These are phyloP conservation scores for Candida nonsorbophila DNA, from an alignment of 805 yeast genomes.

Conservation along the genomic window DNA sequence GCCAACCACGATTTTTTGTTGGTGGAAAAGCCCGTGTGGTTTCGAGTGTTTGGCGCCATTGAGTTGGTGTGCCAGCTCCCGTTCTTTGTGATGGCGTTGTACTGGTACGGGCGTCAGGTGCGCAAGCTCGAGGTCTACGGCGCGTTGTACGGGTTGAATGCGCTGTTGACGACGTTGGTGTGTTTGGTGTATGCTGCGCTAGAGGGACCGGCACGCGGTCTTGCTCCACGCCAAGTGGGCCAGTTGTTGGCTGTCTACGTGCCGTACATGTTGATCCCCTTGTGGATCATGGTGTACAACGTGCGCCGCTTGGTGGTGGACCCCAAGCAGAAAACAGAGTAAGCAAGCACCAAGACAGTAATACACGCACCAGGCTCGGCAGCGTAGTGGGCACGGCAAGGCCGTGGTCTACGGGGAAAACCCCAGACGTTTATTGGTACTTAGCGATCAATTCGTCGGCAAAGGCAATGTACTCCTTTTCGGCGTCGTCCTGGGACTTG, in stretches of 20 bases:
- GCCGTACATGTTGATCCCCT: conserved; percentile 72
- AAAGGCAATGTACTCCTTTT: conserved; percentile 65
- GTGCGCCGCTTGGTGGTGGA: background rate
- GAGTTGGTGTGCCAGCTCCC: conserved; percentile 82
- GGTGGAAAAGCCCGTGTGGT: conserved; percentile 61
- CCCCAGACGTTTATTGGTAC: too few species aligned
- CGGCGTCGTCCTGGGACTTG: conserved; percentile 84
- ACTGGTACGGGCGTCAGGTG: too few species aligned
- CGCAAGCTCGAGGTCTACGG: conserved; percentile 3
- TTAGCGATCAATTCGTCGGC: conserved; percentile 58
- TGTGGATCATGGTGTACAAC: conserved; percentile 45
- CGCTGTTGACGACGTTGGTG: conserved; percentile 69
- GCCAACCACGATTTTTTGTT: conserved; percentile 71
- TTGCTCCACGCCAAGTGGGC: conserved; percentile 28
- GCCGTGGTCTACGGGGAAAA: too few species aligned
- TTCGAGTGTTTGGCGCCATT: conserved; percentile 60
- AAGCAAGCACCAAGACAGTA: background rate
- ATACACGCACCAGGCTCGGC: conserved; percentile 1
- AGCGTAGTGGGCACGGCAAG: background rate
- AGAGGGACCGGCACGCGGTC: conserved; percentile 31
- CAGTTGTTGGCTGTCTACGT: conserved; percentile 51
- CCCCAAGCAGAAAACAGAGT: background rate
- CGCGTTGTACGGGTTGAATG: conserved; percentile 69
- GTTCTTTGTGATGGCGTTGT: conserved; percentile 38
- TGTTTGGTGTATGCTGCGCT: conserved; percentile 53